These are phyloP conservation scores for Pulveroboletus frians DNA, from an alignment of 768 basidiomycete genomes.

Conservation along the genomic window DNA sequence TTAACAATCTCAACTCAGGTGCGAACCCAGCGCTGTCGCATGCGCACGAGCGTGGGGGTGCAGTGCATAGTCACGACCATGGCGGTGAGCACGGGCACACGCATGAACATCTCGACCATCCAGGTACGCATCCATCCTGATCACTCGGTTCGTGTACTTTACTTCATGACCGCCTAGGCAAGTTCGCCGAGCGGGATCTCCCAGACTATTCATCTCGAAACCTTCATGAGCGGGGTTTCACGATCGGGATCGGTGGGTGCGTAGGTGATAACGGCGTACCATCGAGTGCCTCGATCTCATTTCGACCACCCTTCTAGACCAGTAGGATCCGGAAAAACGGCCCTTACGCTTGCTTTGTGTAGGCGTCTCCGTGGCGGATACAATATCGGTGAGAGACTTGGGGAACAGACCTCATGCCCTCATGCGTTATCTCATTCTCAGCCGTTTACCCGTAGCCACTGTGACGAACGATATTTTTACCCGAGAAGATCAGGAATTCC, in stretches of 20 bases:
- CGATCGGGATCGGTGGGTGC: conserved; percentile 96
- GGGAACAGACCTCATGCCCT: neutral
- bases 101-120: conserved; percentile 86
- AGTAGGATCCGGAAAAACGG: conserved; percentile 98
- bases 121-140: conserved; percentile 47
- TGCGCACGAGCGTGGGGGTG: conserved; percentile 45
- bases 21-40: conserved; percentile 37
- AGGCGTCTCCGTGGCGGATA: conserved; percentile 71
- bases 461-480: conserved; percentile 99
- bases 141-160: neutral
- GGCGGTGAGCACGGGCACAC: conserved; percentile 88
- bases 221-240: conserved; percentile 92
- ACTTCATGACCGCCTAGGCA: conserved; percentile 48
- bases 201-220: conserved; percentile 82
- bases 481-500: conserved; percentile 94
- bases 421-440: conserved; percentile 4
- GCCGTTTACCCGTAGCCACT: conserved; percentile 51
- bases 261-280: conserved; percentile 21
- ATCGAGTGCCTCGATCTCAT: neutral
- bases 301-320: conserved; percentile 48
- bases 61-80: conserved; percentile 47
- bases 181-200: conserved; percentile 86
- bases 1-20: conserved; percentile 55
- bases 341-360: conserved; percentile 87
- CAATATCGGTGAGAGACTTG: conserved; percentile 71